Evolutionary conservation across 176 grass and related monocot genomes (phyloP).

Genomic region (Hyparrhenia diplandra): DNA sequence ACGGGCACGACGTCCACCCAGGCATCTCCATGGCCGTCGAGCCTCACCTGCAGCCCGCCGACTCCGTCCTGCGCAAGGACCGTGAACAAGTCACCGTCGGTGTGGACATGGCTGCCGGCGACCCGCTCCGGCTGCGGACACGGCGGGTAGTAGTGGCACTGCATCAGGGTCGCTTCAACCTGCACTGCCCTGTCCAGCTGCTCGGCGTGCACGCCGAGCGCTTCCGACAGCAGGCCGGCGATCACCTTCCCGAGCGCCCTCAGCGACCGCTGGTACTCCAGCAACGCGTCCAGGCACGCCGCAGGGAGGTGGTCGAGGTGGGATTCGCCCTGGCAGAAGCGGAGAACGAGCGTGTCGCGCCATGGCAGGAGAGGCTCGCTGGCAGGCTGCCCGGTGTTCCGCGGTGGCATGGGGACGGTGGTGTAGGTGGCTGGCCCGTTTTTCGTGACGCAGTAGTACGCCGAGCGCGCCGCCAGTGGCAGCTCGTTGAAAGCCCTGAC

Average conservation of each 20-base stretch:
- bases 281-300: constrained; percentile 19
- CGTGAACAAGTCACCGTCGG: constrained; percentile 32
- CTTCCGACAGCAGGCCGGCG: constrained; percentile 23
- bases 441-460: constrained; percentile 2
- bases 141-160: constrained; percentile 56
- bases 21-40: background rate
- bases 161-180: constrained; percentile 23
- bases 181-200: constrained; percentile 10
- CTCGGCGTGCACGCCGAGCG: constrained; percentile 12
- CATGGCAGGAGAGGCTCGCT: background rate
- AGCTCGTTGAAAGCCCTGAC: constrained; percentile 42
- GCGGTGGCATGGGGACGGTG: background rate
- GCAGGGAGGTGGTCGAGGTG: constrained; percentile 3
- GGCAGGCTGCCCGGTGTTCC: background rate
- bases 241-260: background rate
- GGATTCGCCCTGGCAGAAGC: background rate
- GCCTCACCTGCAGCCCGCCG: constrained; percentile 35
- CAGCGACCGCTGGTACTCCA: background rate
- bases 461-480: constrained; percentile 2
- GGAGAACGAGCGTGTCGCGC: constrained; percentile 26
- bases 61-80: constrained; percentile 30
- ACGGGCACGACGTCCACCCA: constrained; percentile 35
- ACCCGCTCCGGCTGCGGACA: constrained; percentile 32
- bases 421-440: constrained; percentile 12
- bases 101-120: constrained; percentile 26